A percentile compares a stretch with the other conserved stretches of the same genome.
phyloP scores from a whole-genome alignment of 139 green algal genomes.

The Haematococcus lacustris region DNA sequence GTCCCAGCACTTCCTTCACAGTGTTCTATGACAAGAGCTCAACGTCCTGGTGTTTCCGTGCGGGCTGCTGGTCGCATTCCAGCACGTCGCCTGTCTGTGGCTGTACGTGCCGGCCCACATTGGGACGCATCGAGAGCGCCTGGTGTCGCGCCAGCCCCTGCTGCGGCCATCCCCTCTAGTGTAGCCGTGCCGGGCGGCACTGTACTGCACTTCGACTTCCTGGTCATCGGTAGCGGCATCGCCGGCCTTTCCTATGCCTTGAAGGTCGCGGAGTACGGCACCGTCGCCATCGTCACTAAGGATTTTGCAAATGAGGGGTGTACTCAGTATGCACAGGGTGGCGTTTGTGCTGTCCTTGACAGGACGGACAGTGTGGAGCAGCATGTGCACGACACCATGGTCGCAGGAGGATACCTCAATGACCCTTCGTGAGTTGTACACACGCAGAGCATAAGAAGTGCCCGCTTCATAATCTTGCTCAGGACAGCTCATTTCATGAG shows the following conservation, averaged over 20 bases:
- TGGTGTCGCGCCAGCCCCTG: neutral
- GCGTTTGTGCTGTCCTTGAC: conserved; percentile 90
- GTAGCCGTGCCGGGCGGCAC: neutral
- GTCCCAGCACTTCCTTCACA: too few species aligned
- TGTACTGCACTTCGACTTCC: conserved; percentile 69
- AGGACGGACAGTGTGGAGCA: conserved; percentile 69
- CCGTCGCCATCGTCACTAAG: conserved; percentile 93
- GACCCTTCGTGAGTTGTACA: conserved; percentile 59
- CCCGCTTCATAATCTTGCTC: too few species aligned
- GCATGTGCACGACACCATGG: conserved; percentile 87
- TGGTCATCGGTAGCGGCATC: conserved; percentile 92
- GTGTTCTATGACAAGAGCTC: too few species aligned
- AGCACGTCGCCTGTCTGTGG: too few species aligned
- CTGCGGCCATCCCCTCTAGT: neutral
- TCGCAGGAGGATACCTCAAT: conserved; percentile 78
- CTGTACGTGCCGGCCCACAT: too few species aligned
- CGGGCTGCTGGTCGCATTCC: too few species aligned
- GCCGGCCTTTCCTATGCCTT: conserved; percentile 92
- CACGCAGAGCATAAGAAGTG: too few species aligned
- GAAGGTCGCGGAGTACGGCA: conserved; percentile 83
- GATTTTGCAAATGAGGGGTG: conserved; percentile 68
- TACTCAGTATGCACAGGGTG: conserved; percentile 86
- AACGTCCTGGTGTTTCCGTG: too few species aligned
- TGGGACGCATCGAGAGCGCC: conserved; percentile 45
- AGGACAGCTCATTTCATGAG: too few species aligned